Percentiles rank a stretch among this genome's conserved stretches.
phyloP scores from a whole-genome alignment of 495 filamentous ascomycete species.

The Aspergillus taichungensis region DNA sequence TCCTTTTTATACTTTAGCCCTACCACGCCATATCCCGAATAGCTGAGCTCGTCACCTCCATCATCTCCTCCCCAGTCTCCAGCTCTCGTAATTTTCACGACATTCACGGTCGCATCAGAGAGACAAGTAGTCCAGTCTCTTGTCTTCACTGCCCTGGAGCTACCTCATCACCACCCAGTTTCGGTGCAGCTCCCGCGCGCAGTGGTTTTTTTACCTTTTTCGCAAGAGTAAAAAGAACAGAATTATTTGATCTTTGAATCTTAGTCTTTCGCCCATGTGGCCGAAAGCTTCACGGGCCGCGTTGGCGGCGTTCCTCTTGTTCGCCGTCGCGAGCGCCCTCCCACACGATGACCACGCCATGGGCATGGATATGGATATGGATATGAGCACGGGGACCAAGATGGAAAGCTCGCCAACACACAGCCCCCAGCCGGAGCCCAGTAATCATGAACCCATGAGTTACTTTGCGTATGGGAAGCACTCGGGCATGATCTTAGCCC shows the following conservation, averaged over 20 bases:
- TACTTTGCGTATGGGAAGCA: slow-evolving; percentile 72
- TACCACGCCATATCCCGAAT: neutral
- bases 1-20: neutral
- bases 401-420: slow-evolving; percentile 19
- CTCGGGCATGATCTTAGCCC: slow-evolving; percentile 58
- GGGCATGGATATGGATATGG: slow-evolving; percentile 28
- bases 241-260: neutral
- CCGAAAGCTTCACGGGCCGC: slow-evolving; percentile 18
- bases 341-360: slow-evolving; percentile 30
- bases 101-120: neutral
- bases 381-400: slow-evolving; percentile 33
- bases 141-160: neutral
- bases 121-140: neutral
- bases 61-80: neutral
- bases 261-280: slow-evolving; percentile 16
- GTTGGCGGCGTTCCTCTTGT: slow-evolving; percentile 23
- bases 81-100: neutral
- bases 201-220: neutral
- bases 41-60: neutral
- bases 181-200: too few species aligned
- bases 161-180: neutral
- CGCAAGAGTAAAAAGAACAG: neutral
- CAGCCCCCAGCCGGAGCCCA: slow-evolving; percentile 27
- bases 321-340: slow-evolving; percentile 25
- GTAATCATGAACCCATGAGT: slow-evolving; percentile 37